A percentile compares a stretch with the other conserved stretches of the same genome.
Conservation (phyloP, 441 rosid species). For the Manihot esculenta region DNA sequence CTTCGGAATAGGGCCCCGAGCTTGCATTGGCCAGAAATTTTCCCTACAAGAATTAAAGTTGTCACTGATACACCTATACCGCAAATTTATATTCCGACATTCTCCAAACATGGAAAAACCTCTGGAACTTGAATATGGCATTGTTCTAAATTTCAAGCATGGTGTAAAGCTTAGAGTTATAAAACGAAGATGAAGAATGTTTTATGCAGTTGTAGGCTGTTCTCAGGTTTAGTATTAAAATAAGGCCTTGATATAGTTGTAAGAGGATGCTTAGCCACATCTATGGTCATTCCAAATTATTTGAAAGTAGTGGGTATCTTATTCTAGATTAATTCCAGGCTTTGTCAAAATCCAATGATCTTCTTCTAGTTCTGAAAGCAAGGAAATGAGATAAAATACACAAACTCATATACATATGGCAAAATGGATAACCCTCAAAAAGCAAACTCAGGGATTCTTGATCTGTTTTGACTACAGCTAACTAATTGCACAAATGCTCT, state of each 20-base stretch:
- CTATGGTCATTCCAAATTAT: neutral
- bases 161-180: conserved; percentile 72
- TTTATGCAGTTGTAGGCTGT: neutral
- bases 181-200: conserved; percentile 47
- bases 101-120: conserved; percentile 84
- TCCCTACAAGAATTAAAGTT: conserved; percentile 75
- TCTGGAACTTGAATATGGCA: conserved; percentile 67
- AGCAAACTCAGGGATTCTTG: neutral
- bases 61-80: conserved; percentile 63
- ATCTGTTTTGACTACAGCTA: conserved; percentile 24
- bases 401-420: conserved; percentile 21
- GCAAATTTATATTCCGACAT: conserved; percentile 62
- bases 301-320: neutral
- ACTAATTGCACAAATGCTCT: conserved; percentile 15
- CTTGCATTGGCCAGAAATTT: conserved; percentile 87
- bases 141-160: conserved; percentile 79
- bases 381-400: neutral
- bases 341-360: neutral
- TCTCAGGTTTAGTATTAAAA: neutral
- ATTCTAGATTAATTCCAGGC: neutral
- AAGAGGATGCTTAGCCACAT: neutral
- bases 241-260: neutral
- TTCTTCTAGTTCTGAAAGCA: neutral
- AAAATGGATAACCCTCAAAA: conserved; percentile 20
- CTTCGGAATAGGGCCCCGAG: conserved; percentile 95